phyloP scores from a whole-genome alignment of 805 yeast species.

The Candida quercuum region DNA sequence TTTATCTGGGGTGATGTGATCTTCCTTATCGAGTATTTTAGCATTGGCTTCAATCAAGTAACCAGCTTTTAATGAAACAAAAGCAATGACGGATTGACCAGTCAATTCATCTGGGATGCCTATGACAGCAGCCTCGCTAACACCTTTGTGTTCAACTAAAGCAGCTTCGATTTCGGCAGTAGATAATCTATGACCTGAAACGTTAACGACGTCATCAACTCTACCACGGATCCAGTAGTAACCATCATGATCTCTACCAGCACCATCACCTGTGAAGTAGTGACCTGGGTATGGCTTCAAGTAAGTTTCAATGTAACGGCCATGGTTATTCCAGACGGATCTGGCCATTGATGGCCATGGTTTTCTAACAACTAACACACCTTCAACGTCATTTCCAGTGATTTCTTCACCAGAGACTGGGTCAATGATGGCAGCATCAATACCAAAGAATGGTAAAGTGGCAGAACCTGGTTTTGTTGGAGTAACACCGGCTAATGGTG shows the following conservation, averaged over 20 bases:
- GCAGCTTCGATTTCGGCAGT: constrained; percentile 98
- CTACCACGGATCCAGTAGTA: constrained; percentile 98
- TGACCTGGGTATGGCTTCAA: constrained; percentile 88
- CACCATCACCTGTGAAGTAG: constrained; percentile 98
- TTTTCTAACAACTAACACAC: constrained; percentile 84
- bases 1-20: constrained; percentile 29
- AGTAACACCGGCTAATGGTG: constrained; percentile 91
- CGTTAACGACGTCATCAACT: constrained; percentile 97
- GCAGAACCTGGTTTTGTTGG: constrained; percentile 98
- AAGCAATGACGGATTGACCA: constrained; percentile 96
- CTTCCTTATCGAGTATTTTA: constrained; percentile 23
- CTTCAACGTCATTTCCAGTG: constrained; percentile 86
- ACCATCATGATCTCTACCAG: constrained; percentile 94
- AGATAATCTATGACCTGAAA: constrained; percentile 95
- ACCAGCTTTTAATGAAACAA: constrained; percentile 71
- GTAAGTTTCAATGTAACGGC: constrained; percentile 85
- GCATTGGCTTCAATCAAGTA: constrained; percentile 26
- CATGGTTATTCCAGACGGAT: constrained; percentile 86
- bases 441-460: constrained; percentile 93
- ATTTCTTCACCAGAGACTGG: constrained; percentile 88
- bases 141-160: constrained; percentile 68
- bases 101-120: constrained; percentile 93
- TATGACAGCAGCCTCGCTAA: constrained; percentile 94
- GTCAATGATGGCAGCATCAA: constrained; percentile 85
- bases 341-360: constrained; percentile 99